Conservation (phyloP, 805 yeast genomes). For the Suhomyces vadensis region DNA sequence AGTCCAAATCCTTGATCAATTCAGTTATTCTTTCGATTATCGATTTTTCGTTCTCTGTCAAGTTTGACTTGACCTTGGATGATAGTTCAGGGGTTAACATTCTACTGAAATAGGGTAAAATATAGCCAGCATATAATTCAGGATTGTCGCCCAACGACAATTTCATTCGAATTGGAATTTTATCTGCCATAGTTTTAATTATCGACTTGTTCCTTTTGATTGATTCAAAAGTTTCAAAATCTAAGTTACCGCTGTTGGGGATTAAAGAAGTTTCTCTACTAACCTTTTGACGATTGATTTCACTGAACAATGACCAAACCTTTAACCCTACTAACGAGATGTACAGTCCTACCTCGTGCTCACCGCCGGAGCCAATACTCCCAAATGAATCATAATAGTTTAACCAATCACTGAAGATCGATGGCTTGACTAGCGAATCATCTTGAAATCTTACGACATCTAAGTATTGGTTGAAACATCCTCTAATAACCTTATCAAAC, state of each 20-base stretch:
- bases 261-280: conserved; percentile 21
- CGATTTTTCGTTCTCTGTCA: conserved; percentile 29
- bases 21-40: conserved; percentile 39
- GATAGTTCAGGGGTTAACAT: conserved; percentile 34
- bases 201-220: conserved; percentile 33
- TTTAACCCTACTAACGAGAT: conserved; percentile 58
- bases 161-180: conserved; percentile 29
- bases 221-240: conserved; percentile 42
- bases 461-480: conserved; percentile 70
- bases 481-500: conserved; percentile 64
- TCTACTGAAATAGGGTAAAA: conserved; percentile 36
- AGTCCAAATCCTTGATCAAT: conserved; percentile 39
- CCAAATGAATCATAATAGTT: conserved; percentile 64
- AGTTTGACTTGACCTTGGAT: conserved; percentile 22
- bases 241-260: conserved; percentile 34
- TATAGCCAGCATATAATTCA: conserved; percentile 26
- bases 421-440: conserved; percentile 58
- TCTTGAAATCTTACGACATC: conserved; percentile 62
- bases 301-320: conserved; percentile 65
- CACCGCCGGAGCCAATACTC: conserved; percentile 23
- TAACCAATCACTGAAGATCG: conserved; percentile 72
- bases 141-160: conserved; percentile 30
- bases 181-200: conserved; percentile 29
- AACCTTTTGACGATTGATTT: conserved; percentile 41
- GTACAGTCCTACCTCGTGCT: conserved; percentile 52